Percentiles rank a stretch among this genome's conserved stretches.
Conservation (phyloP, 352 stramenopile genomes). For the Phytophthora sp. region DNA sequence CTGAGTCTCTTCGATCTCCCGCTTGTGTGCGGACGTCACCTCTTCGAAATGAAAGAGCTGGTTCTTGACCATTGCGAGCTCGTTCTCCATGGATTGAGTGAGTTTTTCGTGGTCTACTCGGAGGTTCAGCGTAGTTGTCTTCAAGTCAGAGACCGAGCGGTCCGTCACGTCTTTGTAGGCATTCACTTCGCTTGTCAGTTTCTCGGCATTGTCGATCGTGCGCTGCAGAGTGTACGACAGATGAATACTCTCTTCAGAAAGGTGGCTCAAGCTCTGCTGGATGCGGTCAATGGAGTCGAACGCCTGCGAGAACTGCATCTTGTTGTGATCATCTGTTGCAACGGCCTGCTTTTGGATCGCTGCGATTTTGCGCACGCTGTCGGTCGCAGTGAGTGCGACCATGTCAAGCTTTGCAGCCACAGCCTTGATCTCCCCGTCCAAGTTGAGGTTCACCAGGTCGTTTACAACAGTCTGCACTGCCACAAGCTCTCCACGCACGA, state of each 20-base stretch:
- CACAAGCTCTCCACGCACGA: conserved; percentile 58
- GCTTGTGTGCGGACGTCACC: conserved; percentile 56
- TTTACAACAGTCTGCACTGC: conserved; percentile 54
- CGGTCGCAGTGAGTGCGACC: conserved; percentile 50
- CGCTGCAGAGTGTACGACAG: conserved; percentile 73
- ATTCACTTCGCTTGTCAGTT: conserved; percentile 52
- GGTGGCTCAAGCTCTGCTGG: conserved; percentile 61
- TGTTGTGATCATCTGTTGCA: conserved; percentile 60
- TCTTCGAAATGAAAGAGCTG: conserved; percentile 83
- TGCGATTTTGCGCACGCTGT: conserved; percentile 66
- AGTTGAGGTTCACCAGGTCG: conserved; percentile 62
- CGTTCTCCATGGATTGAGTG: conserved; percentile 61
- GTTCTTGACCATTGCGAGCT: conserved; percentile 70
- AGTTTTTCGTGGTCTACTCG: conserved; percentile 58
- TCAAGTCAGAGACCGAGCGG: conserved; percentile 40
- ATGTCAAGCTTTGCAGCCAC: conserved; percentile 62
- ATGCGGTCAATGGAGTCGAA: conserved; percentile 77
- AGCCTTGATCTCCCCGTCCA: conserved; percentile 66
- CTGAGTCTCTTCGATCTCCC: conserved; percentile 68
- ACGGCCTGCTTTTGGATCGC: conserved; percentile 63
- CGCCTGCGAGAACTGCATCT: conserved; percentile 61
- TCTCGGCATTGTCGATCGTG: conserved; percentile 51
- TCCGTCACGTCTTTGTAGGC: conserved; percentile 55
- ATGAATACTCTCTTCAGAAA: conserved; percentile 79
- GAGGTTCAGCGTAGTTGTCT: conserved; percentile 49